A percentile compares a stretch with the other conserved stretches of the same genome.
These are phyloP conservation scores for Paecilomyces niveus DNA, from an alignment of 2,329 filamentous ascomycete genomes.

Conservation along the genomic window DNA sequence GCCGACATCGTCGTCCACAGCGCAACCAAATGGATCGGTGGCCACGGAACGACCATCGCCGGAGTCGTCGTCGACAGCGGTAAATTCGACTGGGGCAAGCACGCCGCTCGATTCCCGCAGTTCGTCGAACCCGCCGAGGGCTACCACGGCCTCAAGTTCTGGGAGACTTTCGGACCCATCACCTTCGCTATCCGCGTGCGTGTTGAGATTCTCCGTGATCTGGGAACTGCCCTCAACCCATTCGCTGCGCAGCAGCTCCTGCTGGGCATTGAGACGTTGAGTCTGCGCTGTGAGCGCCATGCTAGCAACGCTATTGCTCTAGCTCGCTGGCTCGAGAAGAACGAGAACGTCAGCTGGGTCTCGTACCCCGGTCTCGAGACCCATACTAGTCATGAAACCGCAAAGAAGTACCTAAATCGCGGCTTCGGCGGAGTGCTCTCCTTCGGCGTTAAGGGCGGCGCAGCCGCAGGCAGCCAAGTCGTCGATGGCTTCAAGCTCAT, in stretches of 20 bases:
- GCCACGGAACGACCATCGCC: slow-evolving; percentile 86
- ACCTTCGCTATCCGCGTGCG: slow-evolving; percentile 79
- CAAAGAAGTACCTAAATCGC: slow-evolving; percentile 77
- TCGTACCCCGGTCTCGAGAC: slow-evolving; percentile 82
- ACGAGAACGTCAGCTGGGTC: slow-evolving; percentile 82
- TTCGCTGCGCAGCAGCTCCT: slow-evolving; percentile 91
- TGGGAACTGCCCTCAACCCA: slow-evolving; percentile 76
- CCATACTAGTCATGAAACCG: slow-evolving; percentile 71
- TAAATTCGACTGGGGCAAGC: slow-evolving; percentile 88
- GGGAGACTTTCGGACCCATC: slow-evolving; percentile 76
- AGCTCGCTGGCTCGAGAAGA: slow-evolving; percentile 75
- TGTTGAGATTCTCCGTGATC: slow-evolving; percentile 82
- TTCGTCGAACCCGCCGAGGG: slow-evolving; percentile 82
- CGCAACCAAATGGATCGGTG: slow-evolving; percentile 95
- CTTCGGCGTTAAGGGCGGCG: slow-evolving; percentile 88
- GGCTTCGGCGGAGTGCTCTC: slow-evolving; percentile 88
- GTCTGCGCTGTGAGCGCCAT: slow-evolving; percentile 77
- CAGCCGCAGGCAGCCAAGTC: slow-evolving; percentile 72
- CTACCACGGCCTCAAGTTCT: slow-evolving; percentile 90
- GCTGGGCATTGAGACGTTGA: slow-evolving; percentile 83
- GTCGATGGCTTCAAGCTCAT: slow-evolving; percentile 94
- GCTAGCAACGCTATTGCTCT: slow-evolving; percentile 74
- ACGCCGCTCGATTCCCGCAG: slow-evolving; percentile 80
- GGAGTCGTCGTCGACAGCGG: slow-evolving; percentile 82
- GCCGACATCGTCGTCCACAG: slow-evolving; percentile 93